Base-by-base conservation (phyloP, 2,329 filamentous ascomycete genomes). In the Lasiodiplodia gonubiensis region DNA sequence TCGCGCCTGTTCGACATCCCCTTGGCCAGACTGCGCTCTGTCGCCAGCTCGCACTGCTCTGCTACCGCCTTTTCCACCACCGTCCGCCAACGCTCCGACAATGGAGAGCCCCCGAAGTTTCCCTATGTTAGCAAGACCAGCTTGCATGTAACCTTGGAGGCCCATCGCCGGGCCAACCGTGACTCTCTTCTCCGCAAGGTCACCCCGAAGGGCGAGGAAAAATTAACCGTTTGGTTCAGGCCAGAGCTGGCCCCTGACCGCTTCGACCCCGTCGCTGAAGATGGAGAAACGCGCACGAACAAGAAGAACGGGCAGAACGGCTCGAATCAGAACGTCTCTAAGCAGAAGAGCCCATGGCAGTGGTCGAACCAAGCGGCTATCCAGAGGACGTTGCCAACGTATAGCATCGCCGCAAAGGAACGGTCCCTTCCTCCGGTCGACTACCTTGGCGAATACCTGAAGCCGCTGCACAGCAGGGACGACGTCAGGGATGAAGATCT, bases 81-180 rank as follows among this genome's bases (percentile, higher is more conserved):
- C 21, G 27, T 27, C 53, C 52, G 25, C 30, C 30, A 12, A 27
- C 39, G 25, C 64, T 30, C 39, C 8, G 53, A n/a, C 25, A n/a
- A 51, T 37, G 12, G 39, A 18, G 27, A 48, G 30, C 10, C 25
- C 27, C 33, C 16, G 51, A 61, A 21, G 23, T 23, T 33, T 42
- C 25, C 27, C n/a, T 69, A 73, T 37, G 71, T 80, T 37, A 71
- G 76, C 66, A 70, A 72, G 33, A 72, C 75, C 59, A 80, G 77
- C 63, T 75, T 69, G 16, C 16, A 46, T 14, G 67, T 57, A 18
- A 82, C 80, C 6, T 74, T 82, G 37, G 77, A 80, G 66, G 79
- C 79, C 27, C 80, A 82, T 70, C 79, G 80, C 49, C 70, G 70
- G 14, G 72, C 72, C 12, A 82, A 82, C 69, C 75, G 76, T 54